phyloP scores from a whole-genome alignment of 306 rosid species.

The Cajanus cajan region DNA sequence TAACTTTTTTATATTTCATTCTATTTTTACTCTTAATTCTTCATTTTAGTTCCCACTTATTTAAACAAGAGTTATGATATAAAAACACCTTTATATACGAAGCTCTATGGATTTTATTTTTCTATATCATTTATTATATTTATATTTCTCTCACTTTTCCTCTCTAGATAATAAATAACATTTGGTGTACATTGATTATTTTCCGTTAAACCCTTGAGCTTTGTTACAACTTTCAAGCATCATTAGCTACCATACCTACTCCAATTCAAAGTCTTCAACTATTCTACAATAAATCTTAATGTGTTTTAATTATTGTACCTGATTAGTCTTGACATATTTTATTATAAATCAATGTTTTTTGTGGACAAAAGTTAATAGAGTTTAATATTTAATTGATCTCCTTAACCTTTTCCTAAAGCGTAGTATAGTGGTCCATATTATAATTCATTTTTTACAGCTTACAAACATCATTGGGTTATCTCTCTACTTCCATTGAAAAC shows the following conservation, averaged over 20 bases:
- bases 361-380: background rate
- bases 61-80: background rate
- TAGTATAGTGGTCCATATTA: background rate
- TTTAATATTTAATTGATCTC: background rate
- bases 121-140: too few species aligned
- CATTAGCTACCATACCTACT: background rate
- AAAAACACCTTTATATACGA: too few species aligned
- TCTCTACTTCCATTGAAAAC: background rate
- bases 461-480: background rate
- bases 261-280: background rate
- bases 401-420: background rate
- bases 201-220: background rate
- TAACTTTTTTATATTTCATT: too few species aligned
- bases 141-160: too few species aligned
- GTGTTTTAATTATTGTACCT: background rate
- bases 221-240: background rate
- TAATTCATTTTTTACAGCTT: background rate
- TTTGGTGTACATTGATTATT: too few species aligned
- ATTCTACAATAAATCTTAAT: background rate
- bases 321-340: background rate
- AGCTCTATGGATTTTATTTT: too few species aligned
- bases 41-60: background rate
- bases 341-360: background rate
- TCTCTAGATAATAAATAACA: too few species aligned
- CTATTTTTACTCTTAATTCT: background rate